phyloP scores from a whole-genome alignment of 2,329 filamentous ascomycete species.

The Endothia cerciana region DNA sequence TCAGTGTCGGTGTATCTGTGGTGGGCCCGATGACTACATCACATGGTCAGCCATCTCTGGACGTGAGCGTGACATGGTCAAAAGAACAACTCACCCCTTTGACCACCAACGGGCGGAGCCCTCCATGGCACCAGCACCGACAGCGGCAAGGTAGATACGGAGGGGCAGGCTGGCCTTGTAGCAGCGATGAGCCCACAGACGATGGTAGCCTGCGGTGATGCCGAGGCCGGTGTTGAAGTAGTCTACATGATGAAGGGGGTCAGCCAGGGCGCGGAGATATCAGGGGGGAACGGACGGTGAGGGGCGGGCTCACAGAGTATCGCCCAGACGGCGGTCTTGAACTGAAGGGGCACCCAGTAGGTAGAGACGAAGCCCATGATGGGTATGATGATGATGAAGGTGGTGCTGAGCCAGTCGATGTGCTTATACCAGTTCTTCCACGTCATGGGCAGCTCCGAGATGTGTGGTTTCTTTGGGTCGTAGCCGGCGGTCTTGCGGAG shows the following conservation, averaged over 20 bases:
- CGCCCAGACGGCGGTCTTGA: constrained; percentile 74
- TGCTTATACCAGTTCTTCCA: constrained; percentile 87
- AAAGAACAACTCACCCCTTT: constrained; percentile 52
- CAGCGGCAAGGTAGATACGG: constrained; percentile 79
- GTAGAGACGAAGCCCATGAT: constrained; percentile 72
- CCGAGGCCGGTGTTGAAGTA: constrained; percentile 85
- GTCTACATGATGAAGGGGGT: constrained; percentile 41
- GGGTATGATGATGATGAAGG: constrained; percentile 79
- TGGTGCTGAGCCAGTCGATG: constrained; percentile 90
- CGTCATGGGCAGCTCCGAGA: constrained; percentile 81
- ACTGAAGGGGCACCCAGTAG: constrained; percentile 76
- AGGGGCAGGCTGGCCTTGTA: constrained; percentile 79
- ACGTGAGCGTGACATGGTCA: too few relatives aligned
- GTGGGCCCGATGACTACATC: constrained; percentile 72
- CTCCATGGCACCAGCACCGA: constrained; percentile 82
- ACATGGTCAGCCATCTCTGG: constrained; percentile 1
- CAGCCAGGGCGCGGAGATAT: background rate
- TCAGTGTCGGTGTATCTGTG: constrained; percentile 92
- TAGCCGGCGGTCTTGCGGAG: constrained; percentile 44
- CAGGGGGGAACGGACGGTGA: too few relatives aligned
- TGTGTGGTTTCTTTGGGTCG: constrained; percentile 76
- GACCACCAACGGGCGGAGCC: constrained; percentile 91
- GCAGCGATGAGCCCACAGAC: constrained; percentile 84
- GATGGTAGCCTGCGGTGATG: constrained; percentile 79
- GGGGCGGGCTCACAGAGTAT: constrained; percentile 51